These are phyloP conservation scores for Nigrograna mackinnonii DNA, from an alignment of 2,329 filamentous ascomycete genomes.

Conservation along the genomic window DNA sequence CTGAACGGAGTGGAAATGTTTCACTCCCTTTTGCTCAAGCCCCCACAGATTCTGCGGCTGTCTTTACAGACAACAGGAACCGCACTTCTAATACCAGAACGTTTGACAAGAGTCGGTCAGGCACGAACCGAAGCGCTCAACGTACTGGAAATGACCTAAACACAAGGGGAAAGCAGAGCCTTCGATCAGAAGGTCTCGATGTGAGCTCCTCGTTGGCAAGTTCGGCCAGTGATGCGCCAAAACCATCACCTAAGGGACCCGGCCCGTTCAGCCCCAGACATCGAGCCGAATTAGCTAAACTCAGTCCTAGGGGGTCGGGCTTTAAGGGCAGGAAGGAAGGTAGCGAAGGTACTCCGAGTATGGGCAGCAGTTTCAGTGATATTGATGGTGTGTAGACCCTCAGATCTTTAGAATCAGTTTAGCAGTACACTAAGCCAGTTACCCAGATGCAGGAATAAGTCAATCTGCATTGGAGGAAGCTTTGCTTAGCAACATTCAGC, in stretches of 20 bases:
- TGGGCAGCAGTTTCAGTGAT: conserved; percentile 82
- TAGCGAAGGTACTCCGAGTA: conserved; percentile 40
- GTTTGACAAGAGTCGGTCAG: neutral
- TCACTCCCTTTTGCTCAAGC: conserved; percentile 49
- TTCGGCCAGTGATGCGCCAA: conserved; percentile 36
- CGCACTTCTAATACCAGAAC: neutral
- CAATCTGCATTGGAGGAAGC: conserved; percentile 81
- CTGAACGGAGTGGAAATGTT: conserved; percentile 53
- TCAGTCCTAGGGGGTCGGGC: conserved; percentile 53
- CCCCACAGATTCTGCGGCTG: neutral
- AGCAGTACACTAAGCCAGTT: conserved; percentile 7
- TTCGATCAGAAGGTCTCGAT: conserved; percentile 13
- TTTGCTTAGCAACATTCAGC: conserved; percentile 71
- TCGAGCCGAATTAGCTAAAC: conserved; percentile 60
- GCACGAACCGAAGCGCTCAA: neutral
- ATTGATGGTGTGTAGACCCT: conserved; percentile 63
- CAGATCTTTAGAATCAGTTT: neutral
- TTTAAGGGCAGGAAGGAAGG: conserved; percentile 26
- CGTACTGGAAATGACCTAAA: neutral
- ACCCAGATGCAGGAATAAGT: conserved; percentile 74
- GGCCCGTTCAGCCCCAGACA: conserved; percentile 55
- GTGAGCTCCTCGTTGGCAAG: conserved; percentile 59
- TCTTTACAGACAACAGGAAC: neutral
- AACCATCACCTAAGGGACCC: conserved; percentile 19
- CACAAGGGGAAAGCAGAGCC: neutral